Percentiles rank a stretch among this genome's conserved stretches.
Evolutionary conservation across 495 filamentous ascomycete genomes (phyloP).

Genomic region (Neurospora sp.): DNA sequence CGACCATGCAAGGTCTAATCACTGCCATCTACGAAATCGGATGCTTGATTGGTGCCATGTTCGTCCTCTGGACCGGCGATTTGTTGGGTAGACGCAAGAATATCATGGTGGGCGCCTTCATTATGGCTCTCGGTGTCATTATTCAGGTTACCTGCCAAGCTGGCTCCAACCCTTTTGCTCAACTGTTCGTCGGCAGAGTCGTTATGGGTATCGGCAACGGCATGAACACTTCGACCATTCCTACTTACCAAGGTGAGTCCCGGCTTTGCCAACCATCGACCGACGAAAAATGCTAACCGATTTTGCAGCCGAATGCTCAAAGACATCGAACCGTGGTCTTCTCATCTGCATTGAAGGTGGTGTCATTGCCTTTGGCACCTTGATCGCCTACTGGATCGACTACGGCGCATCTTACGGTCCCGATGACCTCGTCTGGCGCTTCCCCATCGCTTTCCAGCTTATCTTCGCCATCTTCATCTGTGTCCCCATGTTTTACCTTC

Average conservation of each 20-base stretch:
- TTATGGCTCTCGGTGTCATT: constrained; percentile 67
- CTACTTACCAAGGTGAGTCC: constrained; percentile 64
- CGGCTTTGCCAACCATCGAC: constrained; percentile 23
- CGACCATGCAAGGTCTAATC: constrained; percentile 68
- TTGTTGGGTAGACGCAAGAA: constrained; percentile 50
- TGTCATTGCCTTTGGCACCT: constrained; percentile 65
- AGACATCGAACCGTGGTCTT: constrained; percentile 66
- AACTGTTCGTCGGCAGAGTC: constrained; percentile 66
- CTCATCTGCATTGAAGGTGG: constrained; percentile 79
- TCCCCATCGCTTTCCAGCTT: constrained; percentile 77
- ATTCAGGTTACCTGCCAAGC: constrained; percentile 52
- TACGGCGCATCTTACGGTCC: constrained; percentile 65
- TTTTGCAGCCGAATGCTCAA: constrained; percentile 47
- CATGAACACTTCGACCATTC: constrained; percentile 68
- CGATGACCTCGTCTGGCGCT: constrained; percentile 58
- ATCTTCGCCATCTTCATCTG: constrained; percentile 60
- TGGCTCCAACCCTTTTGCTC: constrained; percentile 35
- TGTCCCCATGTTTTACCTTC: constrained; percentile 53
- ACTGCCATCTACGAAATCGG: constrained; percentile 80
- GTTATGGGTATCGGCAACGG: constrained; percentile 70
- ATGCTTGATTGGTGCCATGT: constrained; percentile 64
- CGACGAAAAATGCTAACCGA: neutral
- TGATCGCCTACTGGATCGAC: constrained; percentile 78
- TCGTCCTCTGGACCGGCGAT: constrained; percentile 59
- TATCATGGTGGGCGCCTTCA: constrained; percentile 45